Percentiles rank a stretch among this genome's conserved stretches.
phyloP scores from a whole-genome alignment of 2,329 filamentous ascomycete genomes.

The Ceratocystis eucalypticola region DNA sequence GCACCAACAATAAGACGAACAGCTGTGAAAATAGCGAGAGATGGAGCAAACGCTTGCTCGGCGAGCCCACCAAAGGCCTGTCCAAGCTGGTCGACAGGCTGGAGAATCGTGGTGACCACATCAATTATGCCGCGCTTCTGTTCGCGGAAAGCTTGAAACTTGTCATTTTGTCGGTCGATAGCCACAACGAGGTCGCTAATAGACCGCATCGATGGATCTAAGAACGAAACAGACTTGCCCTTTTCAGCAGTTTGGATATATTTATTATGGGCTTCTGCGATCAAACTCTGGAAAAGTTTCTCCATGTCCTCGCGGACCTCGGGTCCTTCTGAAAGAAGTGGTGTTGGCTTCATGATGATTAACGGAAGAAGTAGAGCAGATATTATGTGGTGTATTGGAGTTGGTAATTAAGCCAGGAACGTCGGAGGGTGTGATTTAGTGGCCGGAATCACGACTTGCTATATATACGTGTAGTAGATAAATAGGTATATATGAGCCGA shows the following conservation, averaged over 20 bases:
- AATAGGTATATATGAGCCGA: background rate
- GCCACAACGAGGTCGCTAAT: constrained; percentile 17
- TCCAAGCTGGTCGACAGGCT: constrained; percentile 31
- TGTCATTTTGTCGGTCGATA: constrained; percentile 19
- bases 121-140: constrained; percentile 18
- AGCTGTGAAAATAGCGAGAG: constrained; percentile 31
- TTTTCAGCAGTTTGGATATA: constrained; percentile 16
- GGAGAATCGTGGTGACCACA: constrained; percentile 21
- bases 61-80: constrained; percentile 28
- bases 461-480: background rate
- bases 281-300: constrained; percentile 17
- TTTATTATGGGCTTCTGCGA: constrained; percentile 17
- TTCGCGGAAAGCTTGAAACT: constrained; percentile 19
- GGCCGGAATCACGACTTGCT: background rate
- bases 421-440: background rate
- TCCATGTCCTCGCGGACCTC: constrained; percentile 16
- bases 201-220: constrained; percentile 14
- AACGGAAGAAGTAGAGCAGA: background rate
- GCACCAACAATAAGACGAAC: constrained; percentile 32
- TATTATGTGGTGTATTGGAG: background rate
- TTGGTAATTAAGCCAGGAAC: background rate
- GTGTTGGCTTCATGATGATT: background rate
- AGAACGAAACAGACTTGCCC: constrained; percentile 13
- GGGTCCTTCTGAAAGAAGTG: background rate
- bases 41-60: constrained; percentile 30